Evolutionary conservation across 192 early-diverging fungal species (phyloP).

Genomic region (Haplosporangium gracile): DNA sequence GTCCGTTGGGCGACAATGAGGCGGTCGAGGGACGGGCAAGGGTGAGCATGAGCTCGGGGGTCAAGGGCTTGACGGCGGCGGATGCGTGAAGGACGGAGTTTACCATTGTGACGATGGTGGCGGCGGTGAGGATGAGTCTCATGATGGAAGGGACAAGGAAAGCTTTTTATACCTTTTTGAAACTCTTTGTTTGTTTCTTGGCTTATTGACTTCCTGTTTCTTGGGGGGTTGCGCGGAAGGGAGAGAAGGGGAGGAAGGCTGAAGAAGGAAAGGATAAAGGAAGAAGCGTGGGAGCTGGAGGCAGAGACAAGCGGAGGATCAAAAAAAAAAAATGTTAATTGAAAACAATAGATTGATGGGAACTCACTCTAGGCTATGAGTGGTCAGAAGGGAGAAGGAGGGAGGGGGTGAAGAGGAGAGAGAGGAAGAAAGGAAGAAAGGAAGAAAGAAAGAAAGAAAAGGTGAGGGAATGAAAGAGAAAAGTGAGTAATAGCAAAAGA

Average conservation of each 20-base stretch:
- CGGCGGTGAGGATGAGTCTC: conserved; percentile 4
- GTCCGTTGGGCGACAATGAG: conserved; percentile 66
- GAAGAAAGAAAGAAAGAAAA: not conserved
- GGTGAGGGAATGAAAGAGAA: not conserved
- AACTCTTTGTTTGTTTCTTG: not conserved
- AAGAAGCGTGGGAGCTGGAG: not conserved
- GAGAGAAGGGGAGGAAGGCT: conserved; percentile 15
- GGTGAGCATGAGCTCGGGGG: conserved; percentile 73
- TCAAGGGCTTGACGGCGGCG: conserved; percentile 47
- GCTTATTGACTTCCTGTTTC: not conserved
- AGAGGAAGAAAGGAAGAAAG: not conserved
- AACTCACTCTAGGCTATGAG: not conserved
- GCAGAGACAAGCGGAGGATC: not conserved
- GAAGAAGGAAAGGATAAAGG: conserved; percentile 13
- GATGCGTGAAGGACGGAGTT: conserved; percentile 4
- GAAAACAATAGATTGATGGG: not conserved
- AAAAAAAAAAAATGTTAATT: not conserved
- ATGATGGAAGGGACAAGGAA: not conserved
- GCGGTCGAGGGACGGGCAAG: conserved; percentile 68
- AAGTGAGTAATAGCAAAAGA: not conserved
- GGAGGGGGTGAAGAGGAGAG: no score
- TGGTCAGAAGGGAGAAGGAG: not conserved
- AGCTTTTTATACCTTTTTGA: not conserved
- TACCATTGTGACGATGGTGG: conserved; percentile 38
- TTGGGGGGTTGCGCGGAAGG: conserved; percentile 1